phyloP scores from a whole-genome alignment of 2,329 filamentous ascomycete genomes.

The Ophiosphaerella herpotricha region DNA sequence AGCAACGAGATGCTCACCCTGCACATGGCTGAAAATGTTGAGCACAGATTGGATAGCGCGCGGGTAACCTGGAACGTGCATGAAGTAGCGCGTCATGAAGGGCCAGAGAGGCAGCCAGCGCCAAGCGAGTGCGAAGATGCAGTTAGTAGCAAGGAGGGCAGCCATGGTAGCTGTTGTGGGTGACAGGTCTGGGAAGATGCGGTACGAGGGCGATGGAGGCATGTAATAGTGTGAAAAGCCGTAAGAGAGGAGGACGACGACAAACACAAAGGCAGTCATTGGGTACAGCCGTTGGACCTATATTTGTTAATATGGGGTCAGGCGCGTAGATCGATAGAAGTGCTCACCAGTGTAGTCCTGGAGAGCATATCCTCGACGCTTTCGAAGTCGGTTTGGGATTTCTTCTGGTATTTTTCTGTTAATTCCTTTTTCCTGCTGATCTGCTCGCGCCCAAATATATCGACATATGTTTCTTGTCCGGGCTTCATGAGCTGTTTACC shows the following conservation, averaged over 20 bases:
- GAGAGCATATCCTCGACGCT: constrained; percentile 33
- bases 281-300: constrained; percentile 43
- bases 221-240: constrained; percentile 40
- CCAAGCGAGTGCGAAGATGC: constrained; percentile 63
- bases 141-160: constrained; percentile 64
- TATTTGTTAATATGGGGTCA: background rate
- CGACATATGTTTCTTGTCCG: constrained; percentile 39
- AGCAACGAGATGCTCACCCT: constrained; percentile 57
- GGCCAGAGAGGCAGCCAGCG: constrained; percentile 67
- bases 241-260: constrained; percentile 29
- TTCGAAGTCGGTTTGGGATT: constrained; percentile 28
- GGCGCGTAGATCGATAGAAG: background rate
- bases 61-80: constrained; percentile 58
- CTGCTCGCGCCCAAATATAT: constrained; percentile 40
- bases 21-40: constrained; percentile 72
- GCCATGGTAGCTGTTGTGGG: constrained; percentile 56
- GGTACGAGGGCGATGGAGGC: constrained; percentile 34
- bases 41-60: constrained; percentile 65
- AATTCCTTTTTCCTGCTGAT: constrained; percentile 36
- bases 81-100: constrained; percentile 66
- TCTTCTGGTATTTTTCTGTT: constrained; percentile 32
- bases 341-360: constrained; percentile 40
- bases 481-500: constrained; percentile 44
- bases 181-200: constrained; percentile 41
- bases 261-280: constrained; percentile 40